phyloP scores from a whole-genome alignment of 306 rosid species.

The Prunus armeniaca region DNA sequence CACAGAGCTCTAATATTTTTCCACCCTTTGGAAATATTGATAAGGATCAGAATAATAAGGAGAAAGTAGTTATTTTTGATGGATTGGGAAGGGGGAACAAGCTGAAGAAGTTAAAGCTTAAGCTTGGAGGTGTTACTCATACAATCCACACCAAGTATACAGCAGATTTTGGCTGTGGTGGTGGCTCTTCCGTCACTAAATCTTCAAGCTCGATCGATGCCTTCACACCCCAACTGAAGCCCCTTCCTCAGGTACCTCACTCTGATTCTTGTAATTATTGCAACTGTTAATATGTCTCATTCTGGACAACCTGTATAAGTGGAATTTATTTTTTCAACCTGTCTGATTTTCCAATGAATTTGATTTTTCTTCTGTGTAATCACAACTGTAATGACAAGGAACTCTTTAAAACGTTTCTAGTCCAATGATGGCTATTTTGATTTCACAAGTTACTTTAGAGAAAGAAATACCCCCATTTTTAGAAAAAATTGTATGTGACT shows the following conservation, averaged over 20 bases:
- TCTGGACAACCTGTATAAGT: background rate
- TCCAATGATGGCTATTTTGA: background rate
- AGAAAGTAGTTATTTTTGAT: slow-evolving; percentile 20
- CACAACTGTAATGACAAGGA: background rate
- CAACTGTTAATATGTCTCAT: slow-evolving; percentile 7
- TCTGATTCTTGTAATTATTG: background rate
- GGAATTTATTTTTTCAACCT: background rate
- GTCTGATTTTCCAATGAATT: background rate
- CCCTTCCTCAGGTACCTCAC: slow-evolving; percentile 26
- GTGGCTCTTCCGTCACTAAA: slow-evolving; percentile 6
- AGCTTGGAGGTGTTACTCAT: slow-evolving; percentile 39
- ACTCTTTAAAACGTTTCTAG: background rate
- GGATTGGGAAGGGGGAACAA: slow-evolving; percentile 28
- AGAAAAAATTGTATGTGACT: background rate
- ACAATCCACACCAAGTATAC: slow-evolving; percentile 31
- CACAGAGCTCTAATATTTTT: slow-evolving; percentile 5
- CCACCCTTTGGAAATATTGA: slow-evolving; percentile 12
- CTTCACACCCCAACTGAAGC: slow-evolving; percentile 7
- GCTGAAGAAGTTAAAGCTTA: slow-evolving; percentile 39
- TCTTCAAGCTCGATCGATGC: slow-evolving; percentile 5
- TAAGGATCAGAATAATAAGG: slow-evolving; percentile 7
- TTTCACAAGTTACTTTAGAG: background rate
- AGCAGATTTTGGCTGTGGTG: slow-evolving; percentile 2
- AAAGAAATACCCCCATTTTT: background rate
- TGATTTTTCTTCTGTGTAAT: background rate